Evolutionary conservation across 768 basidiomycete genomes (phyloP), one percentile per base, ranked within the genome.

Genomic region (Lactarius sanguifluus): DNA sequence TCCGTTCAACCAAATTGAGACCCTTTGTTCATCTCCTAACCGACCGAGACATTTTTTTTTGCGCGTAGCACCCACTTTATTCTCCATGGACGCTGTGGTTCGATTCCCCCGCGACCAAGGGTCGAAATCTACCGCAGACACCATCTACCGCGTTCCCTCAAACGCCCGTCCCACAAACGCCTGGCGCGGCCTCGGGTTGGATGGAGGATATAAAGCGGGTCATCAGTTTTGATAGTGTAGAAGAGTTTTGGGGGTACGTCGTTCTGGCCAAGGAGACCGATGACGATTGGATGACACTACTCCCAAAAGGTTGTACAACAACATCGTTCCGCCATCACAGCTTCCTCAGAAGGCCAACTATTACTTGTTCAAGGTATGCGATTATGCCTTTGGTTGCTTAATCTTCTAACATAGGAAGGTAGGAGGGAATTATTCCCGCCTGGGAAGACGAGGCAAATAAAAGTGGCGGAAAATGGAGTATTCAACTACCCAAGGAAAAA

Each of bases 201-300:
- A 97, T 98, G 93, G 96, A 99, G 74, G 94, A 98, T 73, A 96
- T 99, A 74, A 94, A 96, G 73, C 90, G 92, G 64, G 96, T 99
- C 62, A 94, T 98, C 76, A 89, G 85, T 68, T 97, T 99, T 75
- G 92, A 96, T 74, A 92, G 90, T 66, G 97, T 99, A 23, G 97
- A 99, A 79, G 96, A 98, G 77, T 99, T 99, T 79, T 99, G 97
- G 97, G 96, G 96, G 91, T 92, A 72, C 72, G 89, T 81, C 5
- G 36, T 43, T 63, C 23, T 52, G n/a, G 50, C 64, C 41, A 45
- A 65, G 32, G 63, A 41, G 5, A 59, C 41, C 34, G 5, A 25
- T 55, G 41, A 4, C 30, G 16, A 59, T 59, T 38, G 58, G 68
- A 65, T 76, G 62, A 75, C 63, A 64, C 41, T 59, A 56, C 64